Evolutionary conservation across 2,329 filamentous ascomycete species (phyloP).

Genomic region (Colletotrichum tabaci): DNA sequence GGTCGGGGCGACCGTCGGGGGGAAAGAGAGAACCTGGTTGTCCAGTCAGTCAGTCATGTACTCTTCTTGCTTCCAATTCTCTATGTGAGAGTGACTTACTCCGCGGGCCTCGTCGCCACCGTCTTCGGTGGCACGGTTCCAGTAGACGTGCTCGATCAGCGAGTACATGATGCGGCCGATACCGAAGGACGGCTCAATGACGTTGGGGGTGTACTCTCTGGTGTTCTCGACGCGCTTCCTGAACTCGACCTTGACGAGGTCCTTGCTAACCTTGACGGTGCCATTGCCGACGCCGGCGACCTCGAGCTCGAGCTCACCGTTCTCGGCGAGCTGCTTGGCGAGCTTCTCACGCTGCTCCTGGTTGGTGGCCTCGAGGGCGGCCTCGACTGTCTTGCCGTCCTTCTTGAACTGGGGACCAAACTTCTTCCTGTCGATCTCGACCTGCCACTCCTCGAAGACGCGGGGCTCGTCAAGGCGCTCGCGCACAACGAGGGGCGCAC

Average conservation of each 20-base stretch:
- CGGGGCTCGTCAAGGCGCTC: slow-evolving; percentile 85
- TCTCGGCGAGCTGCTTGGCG: slow-evolving; percentile 78
- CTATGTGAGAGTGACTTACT: slow-evolving; percentile 69
- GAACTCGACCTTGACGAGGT: slow-evolving; percentile 88
- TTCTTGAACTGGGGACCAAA: slow-evolving; percentile 97
- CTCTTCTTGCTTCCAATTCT: slow-evolving; percentile 42
- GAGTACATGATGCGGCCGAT: slow-evolving; percentile 95
- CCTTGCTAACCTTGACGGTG: slow-evolving; percentile 84
- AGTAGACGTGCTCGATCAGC: slow-evolving; percentile 95
- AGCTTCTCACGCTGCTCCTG: slow-evolving; percentile 88
- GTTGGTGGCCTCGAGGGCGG: slow-evolving; percentile 80
- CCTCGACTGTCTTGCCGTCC: slow-evolving; percentile 88
- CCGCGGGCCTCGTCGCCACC: slow-evolving; percentile 87
- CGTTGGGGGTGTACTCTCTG: slow-evolving; percentile 94
- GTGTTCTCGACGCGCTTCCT: slow-evolving; percentile 86
- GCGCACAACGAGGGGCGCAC: slow-evolving; percentile 86
- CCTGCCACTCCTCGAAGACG: slow-evolving; percentile 87
- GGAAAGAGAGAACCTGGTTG: slow-evolving; percentile 66
- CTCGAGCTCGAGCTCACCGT: slow-evolving; percentile 83
- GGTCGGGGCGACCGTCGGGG: slow-evolving; percentile 84
- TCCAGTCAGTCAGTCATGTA: slow-evolving; percentile 9
- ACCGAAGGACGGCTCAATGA: slow-evolving; percentile 97
- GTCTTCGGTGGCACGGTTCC: slow-evolving; percentile 78
- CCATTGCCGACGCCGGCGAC: slow-evolving; percentile 78
- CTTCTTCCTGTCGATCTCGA: slow-evolving; percentile 94